Base-by-base conservation (phyloP, 2,329 filamentous ascomycete genomes). In the Colletotrichum eleusines region DNA sequence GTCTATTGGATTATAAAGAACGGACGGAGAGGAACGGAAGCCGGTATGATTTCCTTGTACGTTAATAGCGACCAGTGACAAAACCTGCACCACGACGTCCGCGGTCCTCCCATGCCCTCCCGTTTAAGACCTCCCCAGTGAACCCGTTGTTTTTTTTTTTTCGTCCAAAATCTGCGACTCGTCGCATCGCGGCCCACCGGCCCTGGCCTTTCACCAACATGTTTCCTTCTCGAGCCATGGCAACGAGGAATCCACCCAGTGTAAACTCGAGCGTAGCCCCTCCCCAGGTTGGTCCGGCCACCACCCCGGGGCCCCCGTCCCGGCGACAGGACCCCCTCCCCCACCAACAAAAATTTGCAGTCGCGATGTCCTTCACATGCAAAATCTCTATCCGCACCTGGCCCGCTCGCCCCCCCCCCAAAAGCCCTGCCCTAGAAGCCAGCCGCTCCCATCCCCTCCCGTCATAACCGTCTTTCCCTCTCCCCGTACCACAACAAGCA, bases 401-500 rank as follows among this genome's bases (percentile, higher is more conserved):
- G 7, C 42, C 20, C 42, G 42, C 42, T 23, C 23, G n/a, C n/a
- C 8, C 35, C 35, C 16, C n/a, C n/a, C n/a, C 8, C 23, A 35
- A 8, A 28, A 42, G 12, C 38, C 54, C 54, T 26, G 38, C 38
- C 9, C 38, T 28, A 44, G 53, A 11, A 14, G n/a, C 53, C 33
- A 42, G 44, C 38, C 14, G 18, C 23, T 14, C 50, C 38, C 38
- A 5, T 18, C 18, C 18, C 54, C 14, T 5, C 8, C 2, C 18
- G 40, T 20, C 16, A 40, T 38, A 14, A 26, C 3, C 7, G 7
- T 11, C 0, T 1, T 0, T 1, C 2, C 0, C 3, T 0, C 0
- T 1, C 0, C 0, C 0, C 0, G 0, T 11, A 3, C 9, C n/a
- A 0, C 35, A 44, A 6, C 16, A 46, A 40, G 42, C 26, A n/a